Evolutionary conservation across 129 eudicot genomes (phyloP), one percentile per base, ranked within the genome.

Genomic region (Lactuca sativa): DNA sequence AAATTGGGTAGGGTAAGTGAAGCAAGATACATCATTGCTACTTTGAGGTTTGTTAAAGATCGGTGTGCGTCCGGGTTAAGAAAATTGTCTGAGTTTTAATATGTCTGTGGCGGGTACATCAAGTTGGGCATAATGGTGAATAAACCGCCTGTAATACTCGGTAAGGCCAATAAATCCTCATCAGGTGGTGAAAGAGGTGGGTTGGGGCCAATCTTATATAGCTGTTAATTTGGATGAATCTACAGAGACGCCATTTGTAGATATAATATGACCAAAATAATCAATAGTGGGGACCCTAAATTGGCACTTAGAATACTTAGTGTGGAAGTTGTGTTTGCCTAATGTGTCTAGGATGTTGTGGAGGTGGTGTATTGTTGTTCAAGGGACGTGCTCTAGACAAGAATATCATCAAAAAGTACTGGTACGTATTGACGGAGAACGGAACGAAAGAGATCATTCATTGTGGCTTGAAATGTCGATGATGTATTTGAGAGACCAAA

Each of bases 231-330:
- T 61, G 9, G 33, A 21, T 0, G 25, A 48, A 7, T 61, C 66
- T 0, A 47, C 47, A 0, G 44, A 0, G 1, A 61, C 48, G 0
- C 66, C 43, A 0, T 0, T 4, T 0, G 3, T 3, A 0, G 43
- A 33, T 1, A 61, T 61, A 0, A 0, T 1, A 2, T 61, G 66
- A 11, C 66, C 66, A 1, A 33, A 1, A 25, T 4, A 14, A 6
- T 5, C 1, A 4, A 3, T 5, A 0, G 2, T 0, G 4, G 5
- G 5, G 5, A 10, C 11, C 0, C 0, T 48, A 34, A 61, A 61
- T 0, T 11, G 3, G 14, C 66, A 61, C 9, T 61, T 61, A 0
- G 48, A 14, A 0, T 10, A 4, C 11, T 61, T 32, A 0, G 62
- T 14, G 2, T 56, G 0, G 31, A 3, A 3, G 21, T 25, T 18